Base-by-base conservation (phyloP, 768 basidiomycete genomes). In the Lactifluus rugatus region DNA sequence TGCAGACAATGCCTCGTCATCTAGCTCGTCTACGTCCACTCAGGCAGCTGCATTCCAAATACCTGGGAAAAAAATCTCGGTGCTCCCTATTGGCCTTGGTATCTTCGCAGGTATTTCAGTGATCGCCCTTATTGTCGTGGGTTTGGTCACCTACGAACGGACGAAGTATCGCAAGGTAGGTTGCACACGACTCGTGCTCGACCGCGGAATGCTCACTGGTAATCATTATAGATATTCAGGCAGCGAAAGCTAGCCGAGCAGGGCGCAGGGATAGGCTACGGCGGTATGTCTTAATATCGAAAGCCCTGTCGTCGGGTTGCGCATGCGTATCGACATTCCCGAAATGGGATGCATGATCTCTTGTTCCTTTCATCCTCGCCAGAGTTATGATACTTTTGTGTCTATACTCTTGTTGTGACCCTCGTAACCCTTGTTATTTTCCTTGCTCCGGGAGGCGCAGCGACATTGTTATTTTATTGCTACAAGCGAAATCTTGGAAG, bases 61-160 rank as follows among this genome's bases (percentile, higher is more conserved):
- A 37, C 90, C 90, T 11, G 90, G 90, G 21, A 86, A 81, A 72
- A 76, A 78, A 56, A 65, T 92, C 17, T 78, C 81, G 42, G 89
- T 92, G 4, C 75, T 91, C 34, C 90, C 90, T 0, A 83, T 93
- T 62, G 90, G 90, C 62, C 77, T 93, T 44, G 87, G 85, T 52
- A 79, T 93, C 10, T 92, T 88, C 67, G 88, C 85, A 47, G 90
- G 89, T 62, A 85, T 95, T 58, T 89, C 89, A 31, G 85, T 85
- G 8, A 85, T 93, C 65, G 87, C 86, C 17, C 69, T 95, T 64
- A 82, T 87, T 60, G 82, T 89, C 23, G 87, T 94, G 57, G 85
- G 81, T 51, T 74, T 91, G 69, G 90, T 93, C 62, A 91, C 89
- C 6, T 90, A 84, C 67, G 90, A 94, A 76, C 81, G 93, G 48